Evolutionary conservation across 148 eudicot species (phyloP).

Genomic region (Camellia sinensis): DNA sequence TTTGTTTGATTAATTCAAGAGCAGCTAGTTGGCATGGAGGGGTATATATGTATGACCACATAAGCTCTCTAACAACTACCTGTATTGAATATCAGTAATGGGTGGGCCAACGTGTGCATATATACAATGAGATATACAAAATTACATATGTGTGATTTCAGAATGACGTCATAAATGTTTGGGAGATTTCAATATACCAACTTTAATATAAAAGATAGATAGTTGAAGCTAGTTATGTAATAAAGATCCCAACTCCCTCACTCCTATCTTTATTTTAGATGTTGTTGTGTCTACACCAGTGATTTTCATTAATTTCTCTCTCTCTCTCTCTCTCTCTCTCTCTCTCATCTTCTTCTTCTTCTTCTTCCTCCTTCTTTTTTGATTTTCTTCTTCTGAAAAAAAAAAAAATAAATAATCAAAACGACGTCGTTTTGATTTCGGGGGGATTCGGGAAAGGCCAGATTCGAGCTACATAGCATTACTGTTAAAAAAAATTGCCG

Average conservation of each 20-base stretch:
- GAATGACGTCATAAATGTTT: background rate
- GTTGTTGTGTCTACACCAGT: background rate
- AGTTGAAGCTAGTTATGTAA: background rate
- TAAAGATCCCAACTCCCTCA: background rate
- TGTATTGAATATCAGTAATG: background rate
- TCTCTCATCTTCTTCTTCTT: too few species aligned
- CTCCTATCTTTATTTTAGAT: background rate
- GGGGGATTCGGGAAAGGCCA: too few species aligned
- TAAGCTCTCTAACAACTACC: background rate
- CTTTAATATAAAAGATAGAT: background rate
- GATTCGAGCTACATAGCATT: too few species aligned
- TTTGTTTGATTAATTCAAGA: conserved; percentile 3
- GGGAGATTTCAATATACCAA: background rate
- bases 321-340: too few species aligned
- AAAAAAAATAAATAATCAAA: too few species aligned
- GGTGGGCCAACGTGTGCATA: background rate
- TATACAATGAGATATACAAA: background rate
- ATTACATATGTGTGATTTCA: background rate
- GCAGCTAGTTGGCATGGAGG: background rate
- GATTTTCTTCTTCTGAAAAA: too few species aligned
- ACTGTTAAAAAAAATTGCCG: conserved; percentile 64
- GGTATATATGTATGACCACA: background rate
- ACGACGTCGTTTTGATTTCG: too few species aligned
- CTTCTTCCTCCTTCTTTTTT: too few species aligned
- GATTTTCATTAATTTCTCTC: background rate